Conservation (phyloP, 73 alveolate species). For the Blepharisma japonicum region DNA sequence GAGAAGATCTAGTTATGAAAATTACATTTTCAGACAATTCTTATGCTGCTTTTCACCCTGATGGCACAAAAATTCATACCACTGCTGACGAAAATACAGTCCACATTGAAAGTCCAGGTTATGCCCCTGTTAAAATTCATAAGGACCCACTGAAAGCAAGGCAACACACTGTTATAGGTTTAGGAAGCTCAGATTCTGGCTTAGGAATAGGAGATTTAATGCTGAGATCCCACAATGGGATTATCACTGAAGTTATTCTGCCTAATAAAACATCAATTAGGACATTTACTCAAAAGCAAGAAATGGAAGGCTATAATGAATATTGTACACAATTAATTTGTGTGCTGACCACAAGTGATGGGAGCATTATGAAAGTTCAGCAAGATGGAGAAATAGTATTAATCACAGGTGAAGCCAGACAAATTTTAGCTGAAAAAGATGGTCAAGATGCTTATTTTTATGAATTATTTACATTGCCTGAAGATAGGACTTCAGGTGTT, state of each 20-base stretch:
- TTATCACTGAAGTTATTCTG: conserved; percentile 64
- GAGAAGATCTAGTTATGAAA: conserved; percentile 73
- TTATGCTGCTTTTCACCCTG: conserved; percentile 64
- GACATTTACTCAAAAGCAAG: conserved; percentile 77
- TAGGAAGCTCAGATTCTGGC: conserved; percentile 90
- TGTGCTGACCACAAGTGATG: conserved; percentile 68
- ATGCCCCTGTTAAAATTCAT: conserved; percentile 67
- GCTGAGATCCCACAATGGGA: conserved; percentile 87
- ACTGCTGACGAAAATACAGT: conserved; percentile 56
- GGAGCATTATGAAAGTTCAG: conserved; percentile 69
- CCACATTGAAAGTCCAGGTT: conserved; percentile 67
- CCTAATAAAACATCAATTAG: conserved; percentile 75
- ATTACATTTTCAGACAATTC: conserved; percentile 68
- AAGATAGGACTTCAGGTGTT: conserved; percentile 87
- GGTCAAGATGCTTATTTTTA: conserved; percentile 71
- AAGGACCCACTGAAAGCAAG: conserved; percentile 86
- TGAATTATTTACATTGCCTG: conserved; percentile 80
- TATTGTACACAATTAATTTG: conserved; percentile 68
- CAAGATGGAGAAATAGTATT: conserved; percentile 90
- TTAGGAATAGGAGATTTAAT: conserved; percentile 84
- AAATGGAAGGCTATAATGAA: conserved; percentile 74
- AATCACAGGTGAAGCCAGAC: conserved; percentile 77
- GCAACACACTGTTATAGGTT: conserved; percentile 83
- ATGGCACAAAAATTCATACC: conserved; percentile 68
- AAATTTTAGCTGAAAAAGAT: conserved; percentile 68